Percentiles rank a stretch among this genome's conserved stretches.
Conservation (phyloP, 805 yeast genomes). For the Babjeviella inositovora region DNA sequence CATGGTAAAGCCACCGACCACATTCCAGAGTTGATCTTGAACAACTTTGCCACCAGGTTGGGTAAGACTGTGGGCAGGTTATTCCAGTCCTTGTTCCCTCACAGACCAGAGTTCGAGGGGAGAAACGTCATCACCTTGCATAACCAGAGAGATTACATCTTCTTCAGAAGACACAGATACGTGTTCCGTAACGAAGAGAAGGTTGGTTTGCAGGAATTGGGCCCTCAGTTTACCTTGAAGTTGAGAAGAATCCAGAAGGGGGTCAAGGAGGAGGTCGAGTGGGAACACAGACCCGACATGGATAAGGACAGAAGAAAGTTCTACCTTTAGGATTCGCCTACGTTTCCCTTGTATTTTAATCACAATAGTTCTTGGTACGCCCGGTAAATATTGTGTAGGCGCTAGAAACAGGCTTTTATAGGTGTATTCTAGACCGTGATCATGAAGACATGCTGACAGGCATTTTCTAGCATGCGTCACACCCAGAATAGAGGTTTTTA, state of each 20-base stretch:
- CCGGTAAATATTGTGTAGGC: no score
- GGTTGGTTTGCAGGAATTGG: constrained; percentile 91
- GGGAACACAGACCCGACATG: constrained; percentile 96
- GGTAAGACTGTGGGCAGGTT: constrained; percentile 89
- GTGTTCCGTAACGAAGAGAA: constrained; percentile 77
- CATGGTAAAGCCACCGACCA: constrained; percentile 89
- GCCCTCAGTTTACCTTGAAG: constrained; percentile 90
- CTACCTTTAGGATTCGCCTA: no score
- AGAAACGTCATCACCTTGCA: constrained; percentile 92
- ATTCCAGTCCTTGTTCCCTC: constrained; percentile 87
- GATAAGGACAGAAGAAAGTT: constrained; percentile 92
- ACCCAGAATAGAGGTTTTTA: no score
- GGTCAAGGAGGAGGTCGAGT: constrained; percentile 77
- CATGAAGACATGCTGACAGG: no score
- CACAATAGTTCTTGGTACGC: no score
- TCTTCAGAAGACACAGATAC: constrained; percentile 91
- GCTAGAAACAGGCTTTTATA: no score
- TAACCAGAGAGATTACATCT: constrained; percentile 90
- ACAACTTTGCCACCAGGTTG: constrained; percentile 82
- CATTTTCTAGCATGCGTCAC: no score
- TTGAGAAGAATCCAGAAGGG: constrained; percentile 86
- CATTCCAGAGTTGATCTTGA: constrained; percentile 80
- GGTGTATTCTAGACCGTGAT: no score
- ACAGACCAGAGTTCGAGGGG: constrained; percentile 85
- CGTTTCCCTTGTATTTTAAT: no score